Evolutionary conservation across 192 early-diverging fungal genomes (phyloP), one percentile per base, ranked within the genome.

Genomic region (Gryganskiella cystojenkinii): DNA sequence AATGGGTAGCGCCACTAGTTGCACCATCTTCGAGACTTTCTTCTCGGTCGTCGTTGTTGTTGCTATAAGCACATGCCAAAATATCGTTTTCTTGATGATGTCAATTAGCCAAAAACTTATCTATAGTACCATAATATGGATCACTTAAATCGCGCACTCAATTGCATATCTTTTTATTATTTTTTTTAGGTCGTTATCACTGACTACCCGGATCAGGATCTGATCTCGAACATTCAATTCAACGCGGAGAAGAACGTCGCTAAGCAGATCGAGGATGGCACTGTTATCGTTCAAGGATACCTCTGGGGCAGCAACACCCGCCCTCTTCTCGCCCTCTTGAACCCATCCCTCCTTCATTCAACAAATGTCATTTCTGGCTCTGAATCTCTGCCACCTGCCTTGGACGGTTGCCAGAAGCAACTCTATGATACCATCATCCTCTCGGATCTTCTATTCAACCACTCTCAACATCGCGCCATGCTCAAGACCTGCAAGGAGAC

Each of bases 371-470:
- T 30, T 20, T 64, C 80, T 31, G 42, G 28, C 8, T 22, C 40
- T 19, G 33, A 20, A 66, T 50, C 51, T 30, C 31, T 37, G 19
- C 34, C 37, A 57, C 59, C 54, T 58, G 80, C 69, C 9, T 15
- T 37, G 9, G 34, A 56, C 30, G 7, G 7, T 13, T 40, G 7
- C 37, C 37, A 40, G 37, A 70, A 63, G 56, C n/a, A 66, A 42
- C 56, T 71, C 34, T 97, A 84, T 67, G 95, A 97, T 72, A 83
- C 94, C 40, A 88, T 97, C 63, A 90, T 97, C 49, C 59, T 96
- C 46, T 91, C 90, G 40, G 96, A 97, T 60, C 74, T 95, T 27
- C 84, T 97, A 15, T 95, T 96, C 78, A 95, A 96, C 73, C 94
- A 96, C 72, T 93, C 90, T n/a, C 88, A 97, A 64, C 95, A 97